Conservation (phyloP, 176 grass and related monocot species). For the Elaeis guineensis region DNA sequence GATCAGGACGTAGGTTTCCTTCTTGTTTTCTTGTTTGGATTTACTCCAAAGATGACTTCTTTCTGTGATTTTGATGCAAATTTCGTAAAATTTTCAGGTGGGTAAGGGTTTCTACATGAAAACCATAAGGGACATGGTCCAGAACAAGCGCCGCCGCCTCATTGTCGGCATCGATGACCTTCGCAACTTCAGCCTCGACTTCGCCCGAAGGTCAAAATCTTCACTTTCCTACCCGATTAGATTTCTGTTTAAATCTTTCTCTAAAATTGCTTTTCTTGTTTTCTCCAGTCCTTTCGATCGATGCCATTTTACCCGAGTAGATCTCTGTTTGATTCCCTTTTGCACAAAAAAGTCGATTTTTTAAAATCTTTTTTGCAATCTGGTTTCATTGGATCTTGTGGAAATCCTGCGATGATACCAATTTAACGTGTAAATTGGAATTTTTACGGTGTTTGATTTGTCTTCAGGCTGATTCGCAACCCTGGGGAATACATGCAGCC, state of each 20-base stretch:
- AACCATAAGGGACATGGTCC: slow-evolving; percentile 54
- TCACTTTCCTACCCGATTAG: not conserved
- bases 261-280: not conserved
- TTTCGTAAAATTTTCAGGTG: slow-evolving; percentile 23
- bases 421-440: too few relatives aligned
- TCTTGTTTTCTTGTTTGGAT: not conserved
- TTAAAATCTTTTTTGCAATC: too few relatives aligned
- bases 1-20: slow-evolving; percentile 61
- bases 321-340: too few relatives aligned
- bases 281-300: too few relatives aligned
- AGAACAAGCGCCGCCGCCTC: slow-evolving; percentile 66
- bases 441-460: too few relatives aligned
- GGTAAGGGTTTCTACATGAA: slow-evolving; percentile 87
- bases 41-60: too few relatives aligned
- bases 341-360: too few relatives aligned
- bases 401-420: too few relatives aligned
- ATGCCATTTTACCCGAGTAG: too few relatives aligned
- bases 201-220: slow-evolving; percentile 64
- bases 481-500: slow-evolving; percentile 88
- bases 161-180: slow-evolving; percentile 91
- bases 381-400: too few relatives aligned
- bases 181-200: slow-evolving; percentile 80
- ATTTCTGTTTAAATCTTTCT: not conserved
- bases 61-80: too few relatives aligned
- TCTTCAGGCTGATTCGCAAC: slow-evolving; percentile 63